Evolutionary conservation across 2,329 filamentous ascomycete species (phyloP), one percentile per base, ranked within the genome.

Genomic region (Ceratocystiopsis minuta): DNA sequence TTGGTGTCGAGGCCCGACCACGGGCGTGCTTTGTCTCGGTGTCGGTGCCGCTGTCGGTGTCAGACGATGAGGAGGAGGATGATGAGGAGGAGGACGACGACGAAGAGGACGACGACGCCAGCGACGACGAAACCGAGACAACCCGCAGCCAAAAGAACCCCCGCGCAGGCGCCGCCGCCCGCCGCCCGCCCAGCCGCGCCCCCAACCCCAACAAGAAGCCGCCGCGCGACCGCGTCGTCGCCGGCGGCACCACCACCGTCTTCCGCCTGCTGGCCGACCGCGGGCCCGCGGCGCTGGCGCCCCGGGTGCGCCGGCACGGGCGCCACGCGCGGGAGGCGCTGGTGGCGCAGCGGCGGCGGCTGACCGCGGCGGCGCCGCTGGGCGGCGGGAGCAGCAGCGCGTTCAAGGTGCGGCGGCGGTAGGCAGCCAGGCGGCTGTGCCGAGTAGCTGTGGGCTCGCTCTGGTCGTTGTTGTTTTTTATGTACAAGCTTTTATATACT

Each of bases 21-120:
- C 46, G n/a, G 16, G n/a, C n/a, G n/a, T n/a, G n/a, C n/a, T n/a
- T n/a, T n/a, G 51, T 67, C 3, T 66, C 68, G 2, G 56, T 62
- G 34, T 53, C 68, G 12, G 61, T 76, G 2, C 70, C 72, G 0
- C 63, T 60, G 31, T 68, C 72, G 48, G 64, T 72, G 47, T 70
- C 69, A 1, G 65, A 67, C 37, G 60, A 60, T 36, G 65, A 68
- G 17, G 56, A 57, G 39, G 60, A 61, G 16, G 56, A 54, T 20
- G 51, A 50, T 4, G 49, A 48, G 28, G 48, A 49, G n/a, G 49
- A 47, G 16, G 45, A 47, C 31, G 50, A 48, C 20, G 4, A 18
- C 13, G 32, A 5, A n/a, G n/a, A n/a, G n/a, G n/a, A n/a, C 18
- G 18, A 41, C 16, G 28, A 13, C 4, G 15, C 36, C 34, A 33